Base-by-base conservation (phyloP, 306 rosid genomes). In the Rosa multiflora region DNA sequence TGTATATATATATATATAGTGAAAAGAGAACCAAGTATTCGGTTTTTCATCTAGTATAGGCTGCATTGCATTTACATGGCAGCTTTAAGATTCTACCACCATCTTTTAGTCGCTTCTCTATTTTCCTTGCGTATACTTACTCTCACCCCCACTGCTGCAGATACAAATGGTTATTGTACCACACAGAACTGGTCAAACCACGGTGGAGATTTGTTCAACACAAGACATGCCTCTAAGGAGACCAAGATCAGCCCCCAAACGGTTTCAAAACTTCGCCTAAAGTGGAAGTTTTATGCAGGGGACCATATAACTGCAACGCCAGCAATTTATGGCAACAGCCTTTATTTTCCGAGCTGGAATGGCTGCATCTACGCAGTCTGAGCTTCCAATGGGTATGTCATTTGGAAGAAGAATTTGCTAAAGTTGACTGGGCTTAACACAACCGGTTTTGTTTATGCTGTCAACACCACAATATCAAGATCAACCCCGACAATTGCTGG, bases 291-390 rank as follows among this genome's bases (percentile, higher is more conserved):
- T 67, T 29, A 44, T 29, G 90, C 88, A 5, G 92, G 94, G 1
- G 75, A 71, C 35, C 89, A 90, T 74, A 81, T 90, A 35, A 76
- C 84, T 7, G 89, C 86, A 35, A 92, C 92, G 0, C 97, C 89
- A 0, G 89, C 91, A 4, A 80, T 88, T 58, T 85, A 59, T 43
- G 29, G 85, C 0, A 87, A 80, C 0, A 80, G 53, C 17, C 44
- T 90, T 14, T 91, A 91, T 49, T 91, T 91, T 32, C 89, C 94
- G 6, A 77, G 85, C 55, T 88, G 97, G 92, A 89, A 91, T 32
- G 94, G 97, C 0, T 35, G 78, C 18, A 74, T 89, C 9, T 88
- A 63, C 9, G 91, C 92, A 2, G 73, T 89, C 52, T 87, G 67
- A 66, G 87, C 80, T 2, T 66, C 86, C 7, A 72, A 85, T 52